These are phyloP conservation scores for Gossypium schwendimanii DNA, from an alignment of 441 rosid species.

Conservation along the genomic window DNA sequence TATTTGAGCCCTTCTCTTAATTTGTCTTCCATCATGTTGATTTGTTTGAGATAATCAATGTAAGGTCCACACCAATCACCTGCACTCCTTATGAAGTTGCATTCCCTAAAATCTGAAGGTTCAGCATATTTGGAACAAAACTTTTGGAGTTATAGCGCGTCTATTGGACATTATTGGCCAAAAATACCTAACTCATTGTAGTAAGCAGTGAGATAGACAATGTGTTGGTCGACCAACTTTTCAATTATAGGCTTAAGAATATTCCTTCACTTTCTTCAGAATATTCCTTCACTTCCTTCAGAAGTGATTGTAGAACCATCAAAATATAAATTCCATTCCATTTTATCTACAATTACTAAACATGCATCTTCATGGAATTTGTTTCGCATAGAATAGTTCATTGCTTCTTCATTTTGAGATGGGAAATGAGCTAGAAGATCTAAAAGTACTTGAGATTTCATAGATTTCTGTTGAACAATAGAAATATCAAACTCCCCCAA, in stretches of 20 bases:
- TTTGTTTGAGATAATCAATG: neutral
- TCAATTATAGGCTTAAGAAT: no score
- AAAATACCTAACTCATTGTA: no score
- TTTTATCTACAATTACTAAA: neutral
- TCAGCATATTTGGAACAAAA: neutral
- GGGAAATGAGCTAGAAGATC: neutral
- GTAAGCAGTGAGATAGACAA: no score
- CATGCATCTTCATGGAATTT: neutral
- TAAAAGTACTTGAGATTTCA: neutral
- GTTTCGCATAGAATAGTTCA: no score
- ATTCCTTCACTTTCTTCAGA: neutral
- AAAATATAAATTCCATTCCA: no score
- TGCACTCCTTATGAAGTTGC: neutral
- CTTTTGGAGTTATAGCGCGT: neutral
- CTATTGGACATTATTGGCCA: neutral
- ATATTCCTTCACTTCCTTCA: no score
- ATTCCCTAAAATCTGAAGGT: neutral
- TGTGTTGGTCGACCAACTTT: no score
- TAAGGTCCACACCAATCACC: neutral
- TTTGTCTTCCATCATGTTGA: neutral
- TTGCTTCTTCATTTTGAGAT: neutral
- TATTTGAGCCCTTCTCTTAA: neutral
- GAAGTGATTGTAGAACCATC: neutral
- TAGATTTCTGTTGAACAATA: neutral
- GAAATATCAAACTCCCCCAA: neutral